phyloP scores from a whole-genome alignment of 2,329 filamentous ascomycete genomes.

The Bimuria novae-zelandiae region DNA sequence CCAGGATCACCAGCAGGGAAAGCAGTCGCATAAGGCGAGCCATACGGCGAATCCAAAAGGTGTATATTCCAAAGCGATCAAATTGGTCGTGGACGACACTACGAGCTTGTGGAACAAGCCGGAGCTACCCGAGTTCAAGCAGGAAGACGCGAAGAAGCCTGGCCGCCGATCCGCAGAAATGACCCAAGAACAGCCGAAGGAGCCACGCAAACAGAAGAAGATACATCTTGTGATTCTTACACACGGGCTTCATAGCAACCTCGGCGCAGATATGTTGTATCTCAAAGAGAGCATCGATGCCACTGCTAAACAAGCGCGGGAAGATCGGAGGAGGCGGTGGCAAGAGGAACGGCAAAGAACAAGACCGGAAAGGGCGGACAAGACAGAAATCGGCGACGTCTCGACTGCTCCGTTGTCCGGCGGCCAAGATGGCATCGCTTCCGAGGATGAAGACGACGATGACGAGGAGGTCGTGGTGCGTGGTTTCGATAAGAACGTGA shows the following conservation, averaged over 20 bases:
- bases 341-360: constrained; percentile 48
- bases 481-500: constrained; percentile 87
- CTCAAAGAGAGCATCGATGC: constrained; percentile 96
- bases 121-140: constrained; percentile 68
- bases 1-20: constrained; percentile 73
- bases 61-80: constrained; percentile 81
- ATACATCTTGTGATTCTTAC: constrained; percentile 91
- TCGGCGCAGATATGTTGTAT: constrained; percentile 95
- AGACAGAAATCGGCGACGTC: constrained; percentile 16
- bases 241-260: constrained; percentile 93
- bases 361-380: constrained; percentile 7
- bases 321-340: constrained; percentile 66
- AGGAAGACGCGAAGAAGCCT: constrained; percentile 36
- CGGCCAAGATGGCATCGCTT: constrained; percentile 54
- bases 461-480: constrained; percentile 87
- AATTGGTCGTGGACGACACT: constrained; percentile 83
- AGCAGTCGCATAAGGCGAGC: constrained; percentile 56
- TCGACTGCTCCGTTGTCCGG: constrained; percentile 56
- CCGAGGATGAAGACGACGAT: constrained; percentile 63
- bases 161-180: constrained; percentile 30
- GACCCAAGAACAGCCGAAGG: constrained; percentile 21
- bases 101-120: constrained; percentile 92
- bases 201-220: constrained; percentile 67
- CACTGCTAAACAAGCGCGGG: constrained; percentile 73
- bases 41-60: constrained; percentile 71